Base-by-base conservation (phyloP, 352 stramenopile genomes). In the Phytopythium sindhum region DNA sequence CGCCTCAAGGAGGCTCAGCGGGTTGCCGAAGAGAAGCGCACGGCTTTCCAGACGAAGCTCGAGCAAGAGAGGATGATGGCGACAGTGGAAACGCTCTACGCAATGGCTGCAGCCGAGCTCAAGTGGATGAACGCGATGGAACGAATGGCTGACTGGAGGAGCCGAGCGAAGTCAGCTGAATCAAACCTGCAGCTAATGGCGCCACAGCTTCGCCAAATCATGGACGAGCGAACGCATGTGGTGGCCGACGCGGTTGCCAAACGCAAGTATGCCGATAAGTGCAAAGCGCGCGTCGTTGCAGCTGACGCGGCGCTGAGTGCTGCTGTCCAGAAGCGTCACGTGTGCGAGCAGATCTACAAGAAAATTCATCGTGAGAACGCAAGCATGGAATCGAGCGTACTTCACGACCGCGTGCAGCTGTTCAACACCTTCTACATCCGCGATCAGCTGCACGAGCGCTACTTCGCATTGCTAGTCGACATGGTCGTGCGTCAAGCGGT, bases 341-440 rank as follows among this genome's bases (percentile, higher is more conserved):
- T 61, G 17, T 68, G 67, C 10, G 41, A 61, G 15, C 53, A 73
- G 11, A 61, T 57, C 7, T 83, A 81, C 62, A 78, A 76, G 31
- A 77, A 76, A 33, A 64, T 83, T 11, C 79, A 90, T 57, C 74
- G 75, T 6, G 26, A 71, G 5, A 91, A 85, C 41, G 64, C 70
- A 0, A 88, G 71, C 0, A 91, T 91, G 65, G 85, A 92, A 48
- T 93, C 83, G 0, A 72, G 76, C 33, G 81, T 93, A 0, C 66
- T 93, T 1, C 85, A 93, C 45, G 78, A 73, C 12, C 75, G 85
- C 1, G 69, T 83, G 0, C 85, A 93, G 67, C 74, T 77, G 0
- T 93, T 93, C 61, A 67, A 69, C 14, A 93, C 83, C 0, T 14
- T 53, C 5, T 93, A 91, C 48, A 52, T 92, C 15, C 67, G 78